These are phyloP conservation scores for Fusarium ambrosium DNA, from an alignment of 2,329 filamentous ascomycete species.

Conservation along the genomic window DNA sequence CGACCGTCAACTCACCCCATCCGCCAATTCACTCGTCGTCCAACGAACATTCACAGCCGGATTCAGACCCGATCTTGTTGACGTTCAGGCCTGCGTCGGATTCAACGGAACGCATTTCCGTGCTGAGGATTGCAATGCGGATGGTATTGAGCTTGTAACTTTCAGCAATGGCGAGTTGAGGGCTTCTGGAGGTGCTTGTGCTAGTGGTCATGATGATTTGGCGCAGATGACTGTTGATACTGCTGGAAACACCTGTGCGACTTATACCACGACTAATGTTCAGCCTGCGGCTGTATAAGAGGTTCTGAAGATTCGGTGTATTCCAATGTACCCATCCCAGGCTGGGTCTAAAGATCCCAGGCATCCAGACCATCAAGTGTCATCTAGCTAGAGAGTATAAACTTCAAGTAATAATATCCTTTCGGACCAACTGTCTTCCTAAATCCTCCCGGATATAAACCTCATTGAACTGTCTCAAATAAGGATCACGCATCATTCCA, in stretches of 20 bases:
- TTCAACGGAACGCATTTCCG: slow-evolving; percentile 36
- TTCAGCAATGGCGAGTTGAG: slow-evolving; percentile 27
- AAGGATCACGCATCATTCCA: not conserved
- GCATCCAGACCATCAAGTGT: not conserved
- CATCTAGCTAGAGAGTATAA: not conserved
- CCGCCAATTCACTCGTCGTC: slow-evolving; percentile 20
- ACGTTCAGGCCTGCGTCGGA: slow-evolving; percentile 30
- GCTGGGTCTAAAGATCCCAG: not conserved
- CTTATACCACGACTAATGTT: slow-evolving; percentile 22
- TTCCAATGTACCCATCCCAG: not conserved
- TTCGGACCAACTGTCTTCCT: slow-evolving; percentile 1
- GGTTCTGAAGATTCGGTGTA: not conserved
- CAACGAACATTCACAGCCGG: slow-evolving; percentile 33
- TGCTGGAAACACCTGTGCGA: slow-evolving; percentile 13
- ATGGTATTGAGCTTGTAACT: slow-evolving; percentile 25
- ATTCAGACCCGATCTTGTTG: slow-evolving; percentile 30
- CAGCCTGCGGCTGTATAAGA: slow-evolving; percentile 15
- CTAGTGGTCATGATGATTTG: slow-evolving; percentile 24
- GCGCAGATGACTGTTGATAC: slow-evolving; percentile 28
- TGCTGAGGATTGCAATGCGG: slow-evolving; percentile 25
- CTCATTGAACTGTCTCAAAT: slow-evolving; percentile 9
- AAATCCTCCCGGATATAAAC: slow-evolving; percentile 6
- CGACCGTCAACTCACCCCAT: slow-evolving; percentile 31
- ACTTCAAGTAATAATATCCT: not conserved
- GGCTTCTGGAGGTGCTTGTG: slow-evolving; percentile 25